A percentile compares a stretch with the other conserved stretches of the same genome.
Evolutionary conservation across 495 filamentous ascomycete species (phyloP).

Genomic region (Aspergillus diversus): DNA sequence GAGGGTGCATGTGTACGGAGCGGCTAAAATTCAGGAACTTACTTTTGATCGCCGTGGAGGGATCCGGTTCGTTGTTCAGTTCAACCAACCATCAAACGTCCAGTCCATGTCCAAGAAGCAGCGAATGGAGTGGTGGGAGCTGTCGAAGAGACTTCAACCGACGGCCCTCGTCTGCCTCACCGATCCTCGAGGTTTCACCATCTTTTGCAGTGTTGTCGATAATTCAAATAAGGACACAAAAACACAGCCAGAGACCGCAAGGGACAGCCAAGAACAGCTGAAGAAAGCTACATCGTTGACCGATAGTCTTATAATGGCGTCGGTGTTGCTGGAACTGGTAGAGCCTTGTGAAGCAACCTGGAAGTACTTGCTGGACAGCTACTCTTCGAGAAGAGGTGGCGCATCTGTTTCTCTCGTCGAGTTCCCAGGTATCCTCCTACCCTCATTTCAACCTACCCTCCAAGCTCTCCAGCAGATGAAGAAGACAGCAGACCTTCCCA

Average conservation of each 20-base stretch:
- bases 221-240: constrained; percentile 11
- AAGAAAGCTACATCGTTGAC: too few species aligned
- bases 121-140: constrained; percentile 62
- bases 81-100: constrained; percentile 56
- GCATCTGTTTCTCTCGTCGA: constrained; percentile 55
- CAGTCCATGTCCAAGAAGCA: constrained; percentile 32
- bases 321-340: constrained; percentile 16
- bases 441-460: constrained; percentile 68
- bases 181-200: constrained; percentile 41
- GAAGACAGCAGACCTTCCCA: constrained; percentile 54
- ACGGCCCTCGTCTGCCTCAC: constrained; percentile 65
- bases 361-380: constrained; percentile 25
- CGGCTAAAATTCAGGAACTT: constrained; percentile 37
- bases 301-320: too few species aligned
- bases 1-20: constrained; percentile 43
- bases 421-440: constrained; percentile 70
- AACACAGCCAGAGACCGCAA: neutral
- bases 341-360: constrained; percentile 23
- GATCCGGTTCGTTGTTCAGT: constrained; percentile 56
- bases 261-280: too few species aligned
- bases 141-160: constrained; percentile 56
- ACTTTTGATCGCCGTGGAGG: constrained; percentile 53
- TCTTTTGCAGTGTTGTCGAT: constrained; percentile 60
- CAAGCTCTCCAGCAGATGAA: constrained; percentile 65
- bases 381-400: constrained; percentile 28